phyloP scores from a whole-genome alignment of 768 basidiomycete genomes.

The Dentipellis sp. region DNA sequence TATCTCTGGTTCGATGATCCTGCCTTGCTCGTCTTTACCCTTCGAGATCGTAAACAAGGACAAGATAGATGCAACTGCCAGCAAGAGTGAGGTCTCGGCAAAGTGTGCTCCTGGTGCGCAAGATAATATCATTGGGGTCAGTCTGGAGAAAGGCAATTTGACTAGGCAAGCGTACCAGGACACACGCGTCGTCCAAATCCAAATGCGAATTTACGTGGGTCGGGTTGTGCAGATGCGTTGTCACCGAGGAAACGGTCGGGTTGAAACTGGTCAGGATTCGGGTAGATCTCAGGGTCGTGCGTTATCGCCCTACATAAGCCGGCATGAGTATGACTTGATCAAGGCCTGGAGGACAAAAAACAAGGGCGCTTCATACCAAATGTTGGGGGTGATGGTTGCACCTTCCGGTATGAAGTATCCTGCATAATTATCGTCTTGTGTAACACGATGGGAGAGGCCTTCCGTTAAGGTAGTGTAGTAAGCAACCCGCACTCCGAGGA shows the following conservation, averaged over 20 bases:
- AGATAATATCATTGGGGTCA: not conserved
- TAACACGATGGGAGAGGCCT: not conserved
- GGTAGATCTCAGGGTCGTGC: not conserved
- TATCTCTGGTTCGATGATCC: not conserved
- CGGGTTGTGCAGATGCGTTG: not conserved
- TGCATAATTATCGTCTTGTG: not conserved
- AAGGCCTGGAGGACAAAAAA: no score
- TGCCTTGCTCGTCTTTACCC: not conserved
- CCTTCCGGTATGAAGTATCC: not conserved
- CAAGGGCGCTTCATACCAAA: not conserved
- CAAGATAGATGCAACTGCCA: not conserved
- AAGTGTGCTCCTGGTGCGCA: not conserved
- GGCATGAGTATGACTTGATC: no score
- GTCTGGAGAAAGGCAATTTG: not conserved
- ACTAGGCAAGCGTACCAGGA: not conserved
- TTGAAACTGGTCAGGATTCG: not conserved
- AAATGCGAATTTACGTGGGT: not conserved
- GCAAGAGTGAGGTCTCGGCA: not conserved
- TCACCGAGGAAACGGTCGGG: constrained; percentile 2
- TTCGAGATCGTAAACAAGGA: not conserved
- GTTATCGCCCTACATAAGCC: not conserved
- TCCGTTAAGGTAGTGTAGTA: no score
- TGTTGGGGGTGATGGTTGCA: not conserved
- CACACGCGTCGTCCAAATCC: not conserved
- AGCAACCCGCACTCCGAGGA: no score